Percentiles rank a stretch among this genome's conserved stretches.
phyloP scores from a whole-genome alignment of 2,329 filamentous ascomycete genomes.

The Pseudopyrenochaeta lycopersici region DNA sequence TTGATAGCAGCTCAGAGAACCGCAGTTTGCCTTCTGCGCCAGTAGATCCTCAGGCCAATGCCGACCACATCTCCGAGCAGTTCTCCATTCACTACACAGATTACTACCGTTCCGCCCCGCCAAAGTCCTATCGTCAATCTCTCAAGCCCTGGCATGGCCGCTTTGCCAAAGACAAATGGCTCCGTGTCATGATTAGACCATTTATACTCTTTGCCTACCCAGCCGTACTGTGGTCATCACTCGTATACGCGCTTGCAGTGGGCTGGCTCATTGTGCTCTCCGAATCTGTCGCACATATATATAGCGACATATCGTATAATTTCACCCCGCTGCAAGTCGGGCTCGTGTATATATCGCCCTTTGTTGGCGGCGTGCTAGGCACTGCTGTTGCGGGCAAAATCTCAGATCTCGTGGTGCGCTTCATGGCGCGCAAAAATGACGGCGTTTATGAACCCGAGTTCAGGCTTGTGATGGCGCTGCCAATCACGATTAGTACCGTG shows the following conservation, averaged over 20 bases:
- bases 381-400: slow-evolving; percentile 89
- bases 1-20: slow-evolving; percentile 19
- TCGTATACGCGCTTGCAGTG: slow-evolving; percentile 86
- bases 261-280: slow-evolving; percentile 97
- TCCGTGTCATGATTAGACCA: slow-evolving; percentile 78
- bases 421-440: slow-evolving; percentile 85
- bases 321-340: slow-evolving; percentile 84
- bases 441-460: slow-evolving; percentile 96
- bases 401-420: slow-evolving; percentile 83
- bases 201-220: slow-evolving; percentile 90
- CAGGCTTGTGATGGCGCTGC: slow-evolving; percentile 69
- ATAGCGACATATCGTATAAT: slow-evolving; percentile 76
- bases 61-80: slow-evolving; percentile 36
- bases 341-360: slow-evolving; percentile 88
- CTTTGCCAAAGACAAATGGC: slow-evolving; percentile 77
- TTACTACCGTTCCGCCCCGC: slow-evolving; percentile 71
- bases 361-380: slow-evolving; percentile 77
- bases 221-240: slow-evolving; percentile 84
- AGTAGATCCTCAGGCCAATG: slow-evolving; percentile 8
- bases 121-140: slow-evolving; percentile 76
- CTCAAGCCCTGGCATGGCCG: slow-evolving; percentile 81
- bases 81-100: slow-evolving; percentile 69
- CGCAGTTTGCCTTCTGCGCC: slow-evolving; percentile 11
- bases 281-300: slow-evolving; percentile 84
- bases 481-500: slow-evolving; percentile 78